Conservation (phyloP, 2,329 filamentous ascomycete genomes). For the Monosporascus sp. region DNA sequence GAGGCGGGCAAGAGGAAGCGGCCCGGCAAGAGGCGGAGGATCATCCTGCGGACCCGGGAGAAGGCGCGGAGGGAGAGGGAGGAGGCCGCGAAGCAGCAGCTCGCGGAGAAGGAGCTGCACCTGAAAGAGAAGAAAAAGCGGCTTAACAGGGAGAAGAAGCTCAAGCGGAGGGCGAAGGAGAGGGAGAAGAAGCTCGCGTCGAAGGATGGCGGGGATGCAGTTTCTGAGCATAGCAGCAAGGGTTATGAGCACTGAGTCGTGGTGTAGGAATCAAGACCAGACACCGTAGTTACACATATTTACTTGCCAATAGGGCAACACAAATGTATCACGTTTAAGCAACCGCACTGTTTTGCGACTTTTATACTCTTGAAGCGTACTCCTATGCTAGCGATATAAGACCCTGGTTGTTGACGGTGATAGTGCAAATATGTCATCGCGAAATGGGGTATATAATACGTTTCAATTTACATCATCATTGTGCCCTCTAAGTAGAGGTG, state of each 20-base stretch:
- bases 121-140: conserved; percentile 58
- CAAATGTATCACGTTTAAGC: too few relatives aligned
- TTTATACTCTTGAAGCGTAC: too few relatives aligned
- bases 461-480: too few relatives aligned
- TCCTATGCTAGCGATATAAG: too few relatives aligned
- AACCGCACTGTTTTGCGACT: too few relatives aligned
- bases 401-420: too few relatives aligned
- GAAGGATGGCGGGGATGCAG: conserved; percentile 14
- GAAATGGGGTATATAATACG: too few relatives aligned
- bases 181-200: conserved; percentile 44
- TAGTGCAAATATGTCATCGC: too few relatives aligned
- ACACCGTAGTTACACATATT: too few relatives aligned
- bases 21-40: conserved; percentile 55
- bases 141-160: conserved; percentile 54
- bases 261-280: too few relatives aligned
- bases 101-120: conserved; percentile 48
- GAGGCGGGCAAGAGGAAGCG: conserved; percentile 30
- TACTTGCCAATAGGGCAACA: too few relatives aligned
- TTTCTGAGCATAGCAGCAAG: conserved; percentile 11
- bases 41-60: conserved; percentile 42
- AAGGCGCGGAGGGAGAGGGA: conserved; percentile 37
- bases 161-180: conserved; percentile 53
- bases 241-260: background rate
- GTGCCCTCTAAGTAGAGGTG: too few relatives aligned
- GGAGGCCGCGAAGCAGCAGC: conserved; percentile 32